Evolutionary conservation across 1,139 yeast genomes (phyloP).

Genomic region (Wickerhamomyces sp.): DNA sequence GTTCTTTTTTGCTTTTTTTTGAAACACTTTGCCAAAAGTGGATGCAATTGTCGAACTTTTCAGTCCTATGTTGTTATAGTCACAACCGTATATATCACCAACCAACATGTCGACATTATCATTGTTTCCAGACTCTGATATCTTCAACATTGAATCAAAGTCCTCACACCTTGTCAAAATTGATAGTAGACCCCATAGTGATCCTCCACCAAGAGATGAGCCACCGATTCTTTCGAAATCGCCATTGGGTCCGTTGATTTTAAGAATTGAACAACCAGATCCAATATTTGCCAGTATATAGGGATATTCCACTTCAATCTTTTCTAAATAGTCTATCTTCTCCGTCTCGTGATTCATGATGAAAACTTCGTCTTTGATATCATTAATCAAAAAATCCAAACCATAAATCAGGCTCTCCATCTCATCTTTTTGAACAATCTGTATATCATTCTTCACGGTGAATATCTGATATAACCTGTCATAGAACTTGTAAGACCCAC

Average conservation of each 20-base stretch:
- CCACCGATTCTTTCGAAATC: constrained; percentile 86
- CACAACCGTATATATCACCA: constrained; percentile 92
- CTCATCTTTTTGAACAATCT: constrained; percentile 67
- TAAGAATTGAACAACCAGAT: constrained; percentile 92
- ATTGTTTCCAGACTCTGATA: constrained; percentile 56
- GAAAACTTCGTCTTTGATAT: constrained; percentile 86
- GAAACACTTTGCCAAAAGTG: constrained; percentile 95
- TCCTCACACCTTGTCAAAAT: constrained; percentile 74
- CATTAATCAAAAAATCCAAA: constrained; percentile 83
- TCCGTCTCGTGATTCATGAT: constrained; percentile 25
- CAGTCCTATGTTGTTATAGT: constrained; percentile 84
- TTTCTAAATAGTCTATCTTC: constrained; percentile 39
- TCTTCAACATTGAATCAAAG: constrained; percentile 87
- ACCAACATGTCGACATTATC: constrained; percentile 90
- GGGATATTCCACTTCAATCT: constrained; percentile 42
- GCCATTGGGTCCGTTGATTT: constrained; percentile 78
- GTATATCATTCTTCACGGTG: constrained; percentile 24
- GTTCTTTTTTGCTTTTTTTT: constrained; percentile 30
- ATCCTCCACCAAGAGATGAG: constrained; percentile 97
- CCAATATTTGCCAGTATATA: constrained; percentile 91
- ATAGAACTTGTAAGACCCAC: constrained; percentile 88
- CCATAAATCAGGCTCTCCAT: constrained; percentile 94
- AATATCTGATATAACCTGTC: constrained; percentile 57
- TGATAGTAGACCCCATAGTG: constrained; percentile 91
- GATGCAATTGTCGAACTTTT: constrained; percentile 89